phyloP scores from a whole-genome alignment of 352 stramenopile species.

The Phytophthora ramorum region DNA sequence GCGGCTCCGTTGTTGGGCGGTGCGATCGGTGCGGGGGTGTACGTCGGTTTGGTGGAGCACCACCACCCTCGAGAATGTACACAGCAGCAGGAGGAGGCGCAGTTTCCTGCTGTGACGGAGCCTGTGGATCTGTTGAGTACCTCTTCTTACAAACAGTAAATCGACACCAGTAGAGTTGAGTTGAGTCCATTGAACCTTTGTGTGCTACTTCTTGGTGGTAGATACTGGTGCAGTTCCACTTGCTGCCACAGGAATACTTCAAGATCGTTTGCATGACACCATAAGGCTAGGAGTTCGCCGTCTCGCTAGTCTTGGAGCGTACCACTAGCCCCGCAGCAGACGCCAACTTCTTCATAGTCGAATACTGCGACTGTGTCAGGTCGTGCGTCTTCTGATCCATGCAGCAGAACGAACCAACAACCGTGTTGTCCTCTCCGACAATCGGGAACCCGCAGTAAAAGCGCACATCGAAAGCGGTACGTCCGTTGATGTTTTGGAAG shows the following conservation, averaged over 20 bases:
- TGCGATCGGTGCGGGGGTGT: slow-evolving; percentile 45
- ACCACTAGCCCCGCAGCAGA: slow-evolving; percentile 56
- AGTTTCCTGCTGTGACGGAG: slow-evolving; percentile 4
- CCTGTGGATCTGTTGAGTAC: slow-evolving; percentile 4
- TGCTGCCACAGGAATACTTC: not conserved
- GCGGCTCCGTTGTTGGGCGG: slow-evolving; percentile 54
- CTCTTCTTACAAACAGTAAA: slow-evolving; percentile 9
- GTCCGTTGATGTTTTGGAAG: slow-evolving; percentile 51
- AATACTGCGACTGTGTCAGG: slow-evolving; percentile 65
- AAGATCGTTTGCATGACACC: not conserved
- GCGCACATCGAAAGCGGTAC: slow-evolving; percentile 41
- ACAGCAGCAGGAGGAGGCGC: not conserved
- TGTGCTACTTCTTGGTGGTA: not conserved
- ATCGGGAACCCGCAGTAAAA: slow-evolving; percentile 83
- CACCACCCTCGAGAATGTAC: slow-evolving; percentile 51
- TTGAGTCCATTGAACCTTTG: not conserved
- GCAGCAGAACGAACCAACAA: slow-evolving; percentile 71
- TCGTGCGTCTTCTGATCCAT: slow-evolving; percentile 52
- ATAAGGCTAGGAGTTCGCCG: not conserved
- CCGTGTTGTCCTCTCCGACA: slow-evolving; percentile 44
- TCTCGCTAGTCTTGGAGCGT: slow-evolving; percentile 10
- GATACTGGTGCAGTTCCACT: slow-evolving; percentile 1
- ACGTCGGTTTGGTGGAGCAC: slow-evolving; percentile 51
- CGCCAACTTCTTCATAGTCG: slow-evolving; percentile 52
- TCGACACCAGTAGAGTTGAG: not conserved